phyloP scores from a whole-genome alignment of 352 stramenopile species.

The Thalassiosira oceanica region DNA sequence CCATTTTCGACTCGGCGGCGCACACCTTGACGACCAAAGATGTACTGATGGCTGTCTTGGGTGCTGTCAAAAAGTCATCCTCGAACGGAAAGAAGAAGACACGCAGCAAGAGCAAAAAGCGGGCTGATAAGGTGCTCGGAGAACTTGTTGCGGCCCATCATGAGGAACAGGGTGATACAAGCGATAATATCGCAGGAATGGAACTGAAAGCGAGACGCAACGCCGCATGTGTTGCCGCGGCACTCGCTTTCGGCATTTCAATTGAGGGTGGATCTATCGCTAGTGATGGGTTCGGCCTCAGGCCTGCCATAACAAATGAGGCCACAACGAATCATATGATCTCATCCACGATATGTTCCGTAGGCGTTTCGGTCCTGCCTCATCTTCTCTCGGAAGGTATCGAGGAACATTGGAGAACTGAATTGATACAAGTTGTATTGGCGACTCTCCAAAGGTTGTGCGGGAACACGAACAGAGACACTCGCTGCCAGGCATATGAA shows the following conservation, averaged over 20 bases:
- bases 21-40: constrained; percentile 53
- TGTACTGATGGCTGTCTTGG: constrained; percentile 55
- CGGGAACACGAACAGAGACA: too few species aligned
- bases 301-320: constrained; percentile 10
- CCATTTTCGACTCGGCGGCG: constrained; percentile 68
- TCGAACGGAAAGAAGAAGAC: constrained; percentile 58
- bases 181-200: constrained; percentile 11
- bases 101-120: constrained; percentile 67
- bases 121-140: constrained; percentile 51
- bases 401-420: too few species aligned
- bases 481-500: too few species aligned
- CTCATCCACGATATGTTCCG: constrained; percentile 21
- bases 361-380: constrained; percentile 19
- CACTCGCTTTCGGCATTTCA: constrained; percentile 28
- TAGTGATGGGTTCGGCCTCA: constrained; percentile 19
- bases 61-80: constrained; percentile 22
- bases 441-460: too few species aligned
- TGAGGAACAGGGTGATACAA: background rate
- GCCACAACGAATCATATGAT: constrained; percentile 23
- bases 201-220: constrained; percentile 33
- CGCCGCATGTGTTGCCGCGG: constrained; percentile 24
- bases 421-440: too few species aligned
- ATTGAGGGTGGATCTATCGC: background rate
- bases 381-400: too few species aligned
- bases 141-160: constrained; percentile 6